Percentiles rank a stretch among this genome's conserved stretches.
Evolutionary conservation across 2,329 filamentous ascomycete species (phyloP).

Genomic region (Atkinsonella texensis): DNA sequence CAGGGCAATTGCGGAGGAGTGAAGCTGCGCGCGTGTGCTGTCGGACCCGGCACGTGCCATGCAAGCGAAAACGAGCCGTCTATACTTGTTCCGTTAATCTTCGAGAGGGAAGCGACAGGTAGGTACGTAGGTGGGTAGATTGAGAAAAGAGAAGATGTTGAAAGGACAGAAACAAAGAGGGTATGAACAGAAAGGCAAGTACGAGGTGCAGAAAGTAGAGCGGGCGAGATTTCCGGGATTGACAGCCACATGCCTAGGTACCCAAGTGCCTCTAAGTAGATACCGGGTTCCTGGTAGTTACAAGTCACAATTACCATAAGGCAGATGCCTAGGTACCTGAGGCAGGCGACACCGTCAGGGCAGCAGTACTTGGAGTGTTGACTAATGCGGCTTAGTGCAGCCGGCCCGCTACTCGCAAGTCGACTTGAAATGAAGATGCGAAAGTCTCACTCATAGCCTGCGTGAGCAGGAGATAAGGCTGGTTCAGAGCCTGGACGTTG

Average conservation of each 20-base stretch:
- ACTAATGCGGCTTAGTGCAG: conserved; percentile 5
- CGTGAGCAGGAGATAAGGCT: no score
- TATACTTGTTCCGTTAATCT: not conserved
- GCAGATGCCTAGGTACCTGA: no score
- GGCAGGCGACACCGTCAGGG: no score
- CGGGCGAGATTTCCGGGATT: no score
- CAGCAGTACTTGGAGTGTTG: not conserved
- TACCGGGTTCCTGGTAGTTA: no score
- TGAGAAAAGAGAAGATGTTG: not conserved
- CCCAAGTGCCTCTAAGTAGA: no score
- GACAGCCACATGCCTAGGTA: not conserved
- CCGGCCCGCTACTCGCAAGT: not conserved
- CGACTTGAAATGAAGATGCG: not conserved
- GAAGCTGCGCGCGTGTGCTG: not conserved
- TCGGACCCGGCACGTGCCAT: conserved; percentile 1
- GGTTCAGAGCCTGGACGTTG: no score
- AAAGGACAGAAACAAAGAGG: no score
- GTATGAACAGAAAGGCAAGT: no score
- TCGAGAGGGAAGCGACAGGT: not conserved
- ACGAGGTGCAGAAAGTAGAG: no score
- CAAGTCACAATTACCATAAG: not conserved
- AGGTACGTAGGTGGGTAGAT: not conserved
- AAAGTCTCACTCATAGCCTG: no score
- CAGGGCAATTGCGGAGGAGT: not conserved
- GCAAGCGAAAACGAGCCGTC: not conserved